These are phyloP conservation scores for Vigna nakashimae DNA, from an alignment of 306 rosid species.

Conservation along the genomic window DNA sequence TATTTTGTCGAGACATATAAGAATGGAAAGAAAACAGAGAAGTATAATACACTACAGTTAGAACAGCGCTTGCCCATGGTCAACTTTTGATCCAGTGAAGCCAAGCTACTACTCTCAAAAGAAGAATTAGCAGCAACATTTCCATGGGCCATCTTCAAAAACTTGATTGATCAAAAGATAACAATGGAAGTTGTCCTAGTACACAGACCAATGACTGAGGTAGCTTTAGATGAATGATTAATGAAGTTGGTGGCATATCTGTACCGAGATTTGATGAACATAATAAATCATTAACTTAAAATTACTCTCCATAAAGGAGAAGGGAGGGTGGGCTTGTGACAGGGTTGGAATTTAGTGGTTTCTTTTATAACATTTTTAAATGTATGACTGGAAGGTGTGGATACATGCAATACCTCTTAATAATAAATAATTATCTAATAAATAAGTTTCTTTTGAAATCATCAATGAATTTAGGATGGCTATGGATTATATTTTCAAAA, in stretches of 20 bases:
- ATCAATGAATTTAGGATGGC: too few species aligned
- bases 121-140: too few species aligned
- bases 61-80: conserved; percentile 77
- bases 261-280: conserved; percentile 43
- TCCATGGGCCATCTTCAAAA: not conserved
- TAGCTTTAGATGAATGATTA: not conserved
- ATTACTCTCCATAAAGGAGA: not conserved
- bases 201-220: conserved; percentile 6
- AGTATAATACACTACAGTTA: conserved; percentile 46
- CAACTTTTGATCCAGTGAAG: conserved; percentile 58
- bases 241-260: conserved; percentile 48
- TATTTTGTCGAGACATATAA: not conserved
- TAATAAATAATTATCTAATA: too few species aligned
- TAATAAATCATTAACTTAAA: not conserved
- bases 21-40: not conserved
- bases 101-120: not conserved
- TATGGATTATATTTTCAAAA: too few species aligned
- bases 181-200: not conserved
- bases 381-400: too few species aligned
- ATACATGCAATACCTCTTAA: too few species aligned
- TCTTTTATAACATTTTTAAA: too few species aligned
- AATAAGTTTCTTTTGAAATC: too few species aligned
- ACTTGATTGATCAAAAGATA: not conserved
- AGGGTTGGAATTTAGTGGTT: not conserved
- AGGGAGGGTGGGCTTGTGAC: not conserved